Base-by-base conservation (phyloP, 2,329 filamentous ascomycete genomes). In the Fonsecaea multimorphosa region DNA sequence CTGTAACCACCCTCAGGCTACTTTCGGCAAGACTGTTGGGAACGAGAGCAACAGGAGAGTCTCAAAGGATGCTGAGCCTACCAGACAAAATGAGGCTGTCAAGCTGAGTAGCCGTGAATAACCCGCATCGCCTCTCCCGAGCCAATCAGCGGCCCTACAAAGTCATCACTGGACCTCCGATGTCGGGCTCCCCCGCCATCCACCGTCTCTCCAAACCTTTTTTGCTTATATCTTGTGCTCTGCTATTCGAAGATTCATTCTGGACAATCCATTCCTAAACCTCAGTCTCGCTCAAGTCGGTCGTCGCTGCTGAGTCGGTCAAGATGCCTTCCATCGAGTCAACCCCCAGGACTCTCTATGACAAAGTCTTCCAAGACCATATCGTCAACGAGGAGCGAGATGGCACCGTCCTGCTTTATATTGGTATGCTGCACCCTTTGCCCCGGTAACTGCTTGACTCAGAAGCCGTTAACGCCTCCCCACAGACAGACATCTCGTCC, bases 341-440 rank as follows among this genome's bases (percentile, higher is more conserved):
- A 78, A 85, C 84, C 71, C 92, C 91, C 62, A 89, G 89, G 80
- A 97, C 93, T 73, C 86, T 97, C 76, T 98, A 98, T 82, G 94
- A 98, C 86, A 98, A 98, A 88, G 93, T 98, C 80, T 90, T 98
- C 75, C 87, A 92, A 74, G 90, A 90, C 82, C 95, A 99, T 79
- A 90, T 98, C 74, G 93, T 99, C 76, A 92, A 97, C 76, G 91
- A 96, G 86, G 92, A 93, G 85, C 87, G 92, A 63, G 94, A 98
- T 81, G 94, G 94, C 80, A 97, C 93, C 65, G 84, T 96, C 74
- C 83, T 97, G 71, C 85, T 98, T 66, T 98, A 98, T 79, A 98
- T 98, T 76, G 92, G 92, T 93, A 83, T 72, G 87, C 78, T 29
- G 22, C 24, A 32, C 34, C 34, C 11, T 32, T 29, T 53, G 72